Percentiles rank a stretch among this genome's conserved stretches.
phyloP scores from a whole-genome alignment of 1,284 basidiomycete genomes.

The Marasmius tenuissimus region DNA sequence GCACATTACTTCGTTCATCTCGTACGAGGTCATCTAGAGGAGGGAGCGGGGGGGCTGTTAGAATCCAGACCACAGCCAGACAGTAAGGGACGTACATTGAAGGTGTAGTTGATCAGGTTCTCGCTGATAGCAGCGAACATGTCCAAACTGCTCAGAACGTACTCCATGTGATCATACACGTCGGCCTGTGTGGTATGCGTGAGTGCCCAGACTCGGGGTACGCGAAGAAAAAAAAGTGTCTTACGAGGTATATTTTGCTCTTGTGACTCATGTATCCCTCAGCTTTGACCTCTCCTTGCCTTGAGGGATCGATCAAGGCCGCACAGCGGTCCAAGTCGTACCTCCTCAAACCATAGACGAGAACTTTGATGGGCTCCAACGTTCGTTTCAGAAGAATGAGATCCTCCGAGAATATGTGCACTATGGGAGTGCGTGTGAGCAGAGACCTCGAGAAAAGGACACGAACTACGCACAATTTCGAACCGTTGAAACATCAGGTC shows the following conservation, averaged over 20 bases:
- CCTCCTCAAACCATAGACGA: constrained; percentile 64
- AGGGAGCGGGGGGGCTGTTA: not conserved
- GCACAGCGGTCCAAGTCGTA: constrained; percentile 65
- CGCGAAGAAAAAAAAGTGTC: constrained; percentile 17
- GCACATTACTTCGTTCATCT: constrained; percentile 72
- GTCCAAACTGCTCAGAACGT: constrained; percentile 62
- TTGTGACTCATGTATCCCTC: constrained; percentile 69
- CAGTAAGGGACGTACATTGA: constrained; percentile 48
- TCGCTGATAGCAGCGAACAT: constrained; percentile 69
- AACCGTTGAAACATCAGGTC: constrained; percentile 60
- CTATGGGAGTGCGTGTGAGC: constrained; percentile 27
- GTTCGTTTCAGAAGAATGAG: constrained; percentile 69
- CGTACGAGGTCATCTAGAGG: constrained; percentile 59
- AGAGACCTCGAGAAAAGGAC: not conserved
- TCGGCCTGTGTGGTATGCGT: constrained; percentile 46
- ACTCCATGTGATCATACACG: constrained; percentile 72
- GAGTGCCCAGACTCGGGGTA: not conserved
- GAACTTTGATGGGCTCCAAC: constrained; percentile 62
- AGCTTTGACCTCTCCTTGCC: constrained; percentile 30
- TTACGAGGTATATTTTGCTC: constrained; percentile 64
- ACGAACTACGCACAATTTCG: constrained; percentile 45
- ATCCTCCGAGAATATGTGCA: constrained; percentile 70
- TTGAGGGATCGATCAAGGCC: constrained; percentile 46
- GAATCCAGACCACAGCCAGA: constrained; percentile 5
- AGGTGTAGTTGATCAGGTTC: constrained; percentile 71